Evolutionary conservation across 2,329 filamentous ascomycete species (phyloP).

Genomic region (Akanthomyces lecanii): DNA sequence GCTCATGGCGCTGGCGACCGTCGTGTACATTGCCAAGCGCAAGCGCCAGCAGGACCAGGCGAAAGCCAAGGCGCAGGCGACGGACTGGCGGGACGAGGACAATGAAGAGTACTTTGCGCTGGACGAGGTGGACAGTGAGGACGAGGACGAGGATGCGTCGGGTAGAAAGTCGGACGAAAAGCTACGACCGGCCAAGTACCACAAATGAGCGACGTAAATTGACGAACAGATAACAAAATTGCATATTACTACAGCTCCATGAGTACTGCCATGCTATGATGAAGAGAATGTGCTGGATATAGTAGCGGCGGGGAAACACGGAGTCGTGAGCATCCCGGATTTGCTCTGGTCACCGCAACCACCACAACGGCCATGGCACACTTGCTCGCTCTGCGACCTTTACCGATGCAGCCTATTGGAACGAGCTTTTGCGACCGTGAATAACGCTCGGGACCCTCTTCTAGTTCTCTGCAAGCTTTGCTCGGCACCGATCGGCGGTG

Average conservation of each 20-base stretch:
- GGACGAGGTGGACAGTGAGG: conserved; percentile 7
- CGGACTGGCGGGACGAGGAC: conserved; percentile 11
- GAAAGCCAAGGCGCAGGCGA: background rate
- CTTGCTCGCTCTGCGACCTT: too few relatives aligned
- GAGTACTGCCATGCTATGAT: background rate
- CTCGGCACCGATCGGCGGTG: too few relatives aligned
- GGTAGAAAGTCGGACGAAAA: conserved; percentile 10
- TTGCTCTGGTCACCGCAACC: too few relatives aligned
- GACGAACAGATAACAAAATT: background rate
- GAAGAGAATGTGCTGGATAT: background rate
- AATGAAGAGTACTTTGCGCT: conserved; percentile 17
- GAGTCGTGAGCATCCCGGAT: too few relatives aligned
- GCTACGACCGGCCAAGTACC: conserved; percentile 12
- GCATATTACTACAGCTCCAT: background rate
- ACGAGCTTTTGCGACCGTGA: too few relatives aligned
- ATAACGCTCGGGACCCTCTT: too few relatives aligned
- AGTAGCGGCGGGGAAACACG: too few relatives aligned
- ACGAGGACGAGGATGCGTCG: conserved; percentile 14
- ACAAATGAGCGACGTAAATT: conserved; percentile 3
- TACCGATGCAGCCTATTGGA: too few relatives aligned
- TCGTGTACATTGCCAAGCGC: conserved; percentile 10
- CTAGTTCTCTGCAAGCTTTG: too few relatives aligned
- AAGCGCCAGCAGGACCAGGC: background rate
- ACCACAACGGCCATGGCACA: too few relatives aligned
- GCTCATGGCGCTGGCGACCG: background rate